Base-by-base conservation (phyloP, 2,329 filamentous ascomycete species). In the Rhexocercosporidium sp. region DNA sequence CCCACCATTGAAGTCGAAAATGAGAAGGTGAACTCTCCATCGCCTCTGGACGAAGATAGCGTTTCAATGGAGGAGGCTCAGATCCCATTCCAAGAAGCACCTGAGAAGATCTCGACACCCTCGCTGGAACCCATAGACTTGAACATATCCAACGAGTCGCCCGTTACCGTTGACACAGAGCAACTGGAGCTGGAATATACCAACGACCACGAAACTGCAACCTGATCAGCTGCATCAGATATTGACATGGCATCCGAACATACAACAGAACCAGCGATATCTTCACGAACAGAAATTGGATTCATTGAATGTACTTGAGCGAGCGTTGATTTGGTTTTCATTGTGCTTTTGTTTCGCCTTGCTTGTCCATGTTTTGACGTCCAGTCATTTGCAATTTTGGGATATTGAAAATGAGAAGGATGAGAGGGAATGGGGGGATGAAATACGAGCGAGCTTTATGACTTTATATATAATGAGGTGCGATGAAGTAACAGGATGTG, bases 291-390 rank as follows among this genome's bases (percentile, higher is more conserved):
- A 20, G 5, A 4, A 47, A 3, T 29, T 22, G 37, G 11, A 46
- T 20, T 29, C 9, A n/a, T 31, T 60, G 57, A 46, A 60, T 4
- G 37, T 20, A 46, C 18, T 44, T 60, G 39, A 60, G 57, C 57
- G 25, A 47, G 57, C 57, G 39, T 47, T 47, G 57, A 14, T 47
- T 46, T 47, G 8, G 25, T 31, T 44, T n/a, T 34, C 9, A 6
- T 31, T 16, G 31, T 18, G 5, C 29, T 29, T 29, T 29, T 20
- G 3, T 6, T 20, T 16, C 31, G 29, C 22, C 27, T 44, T 44
- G 41, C 8, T n/a, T 18, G 14, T 20, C 7, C 8, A 18, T 20
- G n/a, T 16, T 27, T 29, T 29, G 20, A 14, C 47, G 12, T 51
- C 14, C 47, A 29, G 27, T 51, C 47, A 11, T 51, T 27, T 51